Evolutionary conservation across 495 filamentous ascomycete species (phyloP).

Genomic region (Penicillium coffeae): DNA sequence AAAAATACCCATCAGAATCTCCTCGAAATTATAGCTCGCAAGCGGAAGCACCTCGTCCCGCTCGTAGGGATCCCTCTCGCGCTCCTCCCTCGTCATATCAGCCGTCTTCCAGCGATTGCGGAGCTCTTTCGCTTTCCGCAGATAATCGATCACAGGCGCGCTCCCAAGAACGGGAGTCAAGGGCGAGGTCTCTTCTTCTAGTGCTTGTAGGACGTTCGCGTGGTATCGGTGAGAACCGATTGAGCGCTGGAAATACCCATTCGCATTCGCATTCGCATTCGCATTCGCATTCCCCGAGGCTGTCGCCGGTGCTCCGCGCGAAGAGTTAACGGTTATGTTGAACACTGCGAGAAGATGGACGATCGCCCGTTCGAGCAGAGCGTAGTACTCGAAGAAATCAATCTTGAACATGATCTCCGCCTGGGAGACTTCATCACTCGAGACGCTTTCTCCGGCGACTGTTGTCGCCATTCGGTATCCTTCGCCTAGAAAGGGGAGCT

Average conservation of each 20-base stretch:
- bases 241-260: neutral
- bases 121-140: slow-evolving; percentile 60
- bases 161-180: slow-evolving; percentile 47
- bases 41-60: slow-evolving; percentile 27
- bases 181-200: slow-evolving; percentile 48
- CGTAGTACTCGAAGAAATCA: slow-evolving; percentile 69
- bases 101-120: slow-evolving; percentile 67
- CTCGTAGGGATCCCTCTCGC: slow-evolving; percentile 15
- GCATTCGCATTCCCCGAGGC: neutral
- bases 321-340: slow-evolving; percentile 43
- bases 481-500: slow-evolving; percentile 51
- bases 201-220: slow-evolving; percentile 57
- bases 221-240: slow-evolving; percentile 52
- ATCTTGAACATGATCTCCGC: slow-evolving; percentile 65
- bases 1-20: slow-evolving; percentile 46
- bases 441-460: slow-evolving; percentile 7
- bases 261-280: slow-evolving; percentile 11
- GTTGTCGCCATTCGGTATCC: slow-evolving; percentile 48
- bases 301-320: slow-evolving; percentile 6
- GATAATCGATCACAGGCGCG: slow-evolving; percentile 41
- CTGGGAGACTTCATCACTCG: slow-evolving; percentile 24
- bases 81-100: slow-evolving; percentile 36
- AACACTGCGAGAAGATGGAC: slow-evolving; percentile 58
- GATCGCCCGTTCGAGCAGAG: slow-evolving; percentile 59
- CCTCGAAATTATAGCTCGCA: slow-evolving; percentile 52